Conservation (phyloP, 257 asterid genomes). For the Solanum pinnatisectum region DNA sequence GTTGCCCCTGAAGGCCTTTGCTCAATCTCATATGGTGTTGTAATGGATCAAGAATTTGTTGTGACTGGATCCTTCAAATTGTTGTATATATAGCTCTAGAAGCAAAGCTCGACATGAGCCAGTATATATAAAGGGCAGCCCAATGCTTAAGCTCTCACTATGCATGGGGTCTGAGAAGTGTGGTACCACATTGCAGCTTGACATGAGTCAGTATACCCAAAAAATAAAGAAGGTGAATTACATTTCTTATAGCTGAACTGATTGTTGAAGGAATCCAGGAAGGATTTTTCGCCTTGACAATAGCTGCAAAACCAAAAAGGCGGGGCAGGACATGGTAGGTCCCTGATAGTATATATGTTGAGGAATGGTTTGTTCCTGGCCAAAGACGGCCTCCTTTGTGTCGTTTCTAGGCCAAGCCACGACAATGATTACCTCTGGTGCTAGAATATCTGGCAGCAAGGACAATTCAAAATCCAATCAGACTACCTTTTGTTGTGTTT, state of each 20-base stretch:
- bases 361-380: constrained; percentile 27
- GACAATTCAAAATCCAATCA: neutral
- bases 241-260: constrained; percentile 7
- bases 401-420: constrained; percentile 60
- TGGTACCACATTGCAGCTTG: neutral
- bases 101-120: neutral
- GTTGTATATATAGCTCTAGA: constrained; percentile 22
- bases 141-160: neutral
- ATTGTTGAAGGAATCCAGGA: constrained; percentile 49
- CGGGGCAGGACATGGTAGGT: constrained; percentile 86
- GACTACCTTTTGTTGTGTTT: neutral
- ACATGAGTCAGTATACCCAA: neutral
- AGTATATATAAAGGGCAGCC: neutral
- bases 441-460: constrained; percentile 65
- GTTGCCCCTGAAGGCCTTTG: constrained; percentile 25
- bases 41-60: constrained; percentile 31
- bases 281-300: constrained; percentile 50
- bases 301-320: constrained; percentile 57
- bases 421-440: constrained; percentile 67
- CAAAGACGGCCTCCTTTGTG: constrained; percentile 11
- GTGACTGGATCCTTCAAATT: constrained; percentile 39
- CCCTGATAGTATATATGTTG: constrained; percentile 41
- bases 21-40: constrained; percentile 57
- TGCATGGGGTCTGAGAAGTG: neutral
- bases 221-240: neutral